Conservation (phyloP, 2,329 filamentous ascomycete species). For the Ophiocordyceps robertsii region DNA sequence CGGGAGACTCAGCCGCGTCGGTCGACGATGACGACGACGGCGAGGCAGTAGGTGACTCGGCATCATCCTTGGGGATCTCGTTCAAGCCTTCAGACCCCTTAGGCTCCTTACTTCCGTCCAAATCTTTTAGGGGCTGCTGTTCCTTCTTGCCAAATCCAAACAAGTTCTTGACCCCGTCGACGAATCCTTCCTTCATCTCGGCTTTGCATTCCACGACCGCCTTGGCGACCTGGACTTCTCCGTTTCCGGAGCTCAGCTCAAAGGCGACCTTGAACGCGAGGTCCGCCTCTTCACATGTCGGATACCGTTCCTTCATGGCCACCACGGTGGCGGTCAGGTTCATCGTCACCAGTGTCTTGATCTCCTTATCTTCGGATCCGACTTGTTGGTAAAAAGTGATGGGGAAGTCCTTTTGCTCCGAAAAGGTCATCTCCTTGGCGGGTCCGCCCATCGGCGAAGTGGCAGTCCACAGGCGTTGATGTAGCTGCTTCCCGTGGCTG, state of each 20-base stretch:
- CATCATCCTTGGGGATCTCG: constrained; percentile 29
- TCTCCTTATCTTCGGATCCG: constrained; percentile 41
- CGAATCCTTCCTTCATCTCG: constrained; percentile 66
- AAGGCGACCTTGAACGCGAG: constrained; percentile 71
- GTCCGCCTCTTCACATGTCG: constrained; percentile 58
- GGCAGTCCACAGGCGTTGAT: constrained; percentile 73
- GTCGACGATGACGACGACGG: not conserved
- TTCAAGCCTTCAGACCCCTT: constrained; percentile 15
- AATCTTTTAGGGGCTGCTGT: constrained; percentile 57
- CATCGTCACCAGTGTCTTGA: constrained; percentile 56
- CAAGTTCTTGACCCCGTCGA: constrained; percentile 90
- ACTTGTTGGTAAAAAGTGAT: constrained; percentile 70
- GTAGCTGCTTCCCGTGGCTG: constrained; percentile 54
- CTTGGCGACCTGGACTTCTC: constrained; percentile 64
- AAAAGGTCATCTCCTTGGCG: constrained; percentile 73
- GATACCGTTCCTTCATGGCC: constrained; percentile 61
- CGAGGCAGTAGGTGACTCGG: constrained; percentile 11
- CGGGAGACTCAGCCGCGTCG: constrained; percentile 9
- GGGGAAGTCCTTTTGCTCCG: constrained; percentile 68
- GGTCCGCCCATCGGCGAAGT: constrained; percentile 61
- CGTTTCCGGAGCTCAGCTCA: constrained; percentile 57
- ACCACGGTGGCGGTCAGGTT: constrained; percentile 80
- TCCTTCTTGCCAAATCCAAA: constrained; percentile 91
- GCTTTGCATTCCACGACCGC: constrained; percentile 78
- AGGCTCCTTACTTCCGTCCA: constrained; percentile 30